Percentiles rank a stretch among this genome's conserved stretches.
Evolutionary conservation across 352 stramenopile genomes (phyloP).

Genomic region (Pythium brachiatum): DNA sequence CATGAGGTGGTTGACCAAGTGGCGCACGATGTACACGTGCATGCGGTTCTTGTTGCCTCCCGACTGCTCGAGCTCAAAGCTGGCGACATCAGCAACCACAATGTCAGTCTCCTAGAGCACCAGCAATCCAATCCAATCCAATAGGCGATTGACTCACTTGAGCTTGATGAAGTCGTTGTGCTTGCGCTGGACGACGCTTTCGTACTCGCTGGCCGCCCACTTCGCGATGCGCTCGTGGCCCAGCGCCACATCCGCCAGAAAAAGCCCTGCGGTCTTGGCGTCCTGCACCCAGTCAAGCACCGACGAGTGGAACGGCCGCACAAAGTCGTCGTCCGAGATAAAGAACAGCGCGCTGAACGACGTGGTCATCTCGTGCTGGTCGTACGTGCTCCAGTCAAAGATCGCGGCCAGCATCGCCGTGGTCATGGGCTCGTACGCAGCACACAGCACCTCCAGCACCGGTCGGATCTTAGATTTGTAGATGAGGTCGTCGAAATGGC

Average conservation of each 20-base stretch:
- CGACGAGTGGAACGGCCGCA: conserved; percentile 74
- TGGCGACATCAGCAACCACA: conserved; percentile 16
- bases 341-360: conserved; percentile 59
- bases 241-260: conserved; percentile 48
- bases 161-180: conserved; percentile 64
- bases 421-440: conserved; percentile 59
- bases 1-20: conserved; percentile 71
- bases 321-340: conserved; percentile 38
- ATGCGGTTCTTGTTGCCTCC: conserved; percentile 32
- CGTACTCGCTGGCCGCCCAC: conserved; percentile 63
- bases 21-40: conserved; percentile 73
- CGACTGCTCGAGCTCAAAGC: conserved; percentile 54
- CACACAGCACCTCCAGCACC: conserved; percentile 67
- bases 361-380: conserved; percentile 51
- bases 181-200: conserved; percentile 39
- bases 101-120: conserved; percentile 6
- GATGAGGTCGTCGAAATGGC: conserved; percentile 48
- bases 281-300: conserved; percentile 75
- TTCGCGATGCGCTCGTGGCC: conserved; percentile 59
- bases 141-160: conserved; percentile 46
- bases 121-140: too few relatives aligned
- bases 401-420: conserved; percentile 44
- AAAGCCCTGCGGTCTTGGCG: conserved; percentile 37
- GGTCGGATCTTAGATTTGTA: conserved; percentile 63
- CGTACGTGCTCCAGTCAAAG: conserved; percentile 54